Percentiles rank a stretch among this genome's conserved stretches.
These are phyloP conservation scores for Clonostachys byssicola DNA, from an alignment of 2,329 filamentous ascomycete species.

Conservation along the genomic window DNA sequence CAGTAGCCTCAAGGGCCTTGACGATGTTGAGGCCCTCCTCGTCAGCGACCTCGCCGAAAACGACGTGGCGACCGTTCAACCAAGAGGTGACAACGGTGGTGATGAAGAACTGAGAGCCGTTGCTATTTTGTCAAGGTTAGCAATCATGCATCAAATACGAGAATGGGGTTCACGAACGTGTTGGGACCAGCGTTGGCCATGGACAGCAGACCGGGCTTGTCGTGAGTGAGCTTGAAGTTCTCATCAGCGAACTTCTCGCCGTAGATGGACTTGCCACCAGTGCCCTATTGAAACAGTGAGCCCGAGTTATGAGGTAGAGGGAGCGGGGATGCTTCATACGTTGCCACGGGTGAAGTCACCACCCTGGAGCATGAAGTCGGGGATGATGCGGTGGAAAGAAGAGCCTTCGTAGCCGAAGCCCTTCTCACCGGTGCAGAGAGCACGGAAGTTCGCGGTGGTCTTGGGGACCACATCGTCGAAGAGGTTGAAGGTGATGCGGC, in stretches of 20 bases:
- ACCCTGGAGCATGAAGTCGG: conserved; percentile 92
- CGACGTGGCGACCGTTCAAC: conserved; percentile 79
- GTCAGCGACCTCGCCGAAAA: conserved; percentile 72
- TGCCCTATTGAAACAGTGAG: conserved; percentile 54
- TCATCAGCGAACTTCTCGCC: conserved; percentile 92
- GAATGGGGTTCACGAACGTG: conserved; percentile 50
- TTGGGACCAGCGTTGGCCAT: conserved; percentile 96
- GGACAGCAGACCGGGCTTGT: conserved; percentile 73
- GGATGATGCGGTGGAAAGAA: conserved; percentile 90
- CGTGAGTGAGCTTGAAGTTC: conserved; percentile 80
- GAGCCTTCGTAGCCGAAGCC: conserved; percentile 81
- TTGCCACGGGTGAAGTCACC: conserved; percentile 93
- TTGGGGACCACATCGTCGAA: conserved; percentile 83
- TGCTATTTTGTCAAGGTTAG: conserved; percentile 54
- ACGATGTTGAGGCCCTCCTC: conserved; percentile 45
- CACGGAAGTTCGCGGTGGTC: conserved; percentile 81
- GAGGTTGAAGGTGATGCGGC: conserved; percentile 86
- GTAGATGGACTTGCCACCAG: conserved; percentile 91
- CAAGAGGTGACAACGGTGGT: conserved; percentile 90
- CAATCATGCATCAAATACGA: background rate
- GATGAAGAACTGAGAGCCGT: conserved; percentile 97
- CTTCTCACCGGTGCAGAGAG: conserved; percentile 76
- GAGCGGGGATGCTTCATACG: conserved; percentile 49
- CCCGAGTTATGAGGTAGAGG: conserved; percentile 8
- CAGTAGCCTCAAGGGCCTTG: conserved; percentile 58